Conservation (phyloP, 306 rosid genomes). For the Heteromeles arbutifolia region DNA sequence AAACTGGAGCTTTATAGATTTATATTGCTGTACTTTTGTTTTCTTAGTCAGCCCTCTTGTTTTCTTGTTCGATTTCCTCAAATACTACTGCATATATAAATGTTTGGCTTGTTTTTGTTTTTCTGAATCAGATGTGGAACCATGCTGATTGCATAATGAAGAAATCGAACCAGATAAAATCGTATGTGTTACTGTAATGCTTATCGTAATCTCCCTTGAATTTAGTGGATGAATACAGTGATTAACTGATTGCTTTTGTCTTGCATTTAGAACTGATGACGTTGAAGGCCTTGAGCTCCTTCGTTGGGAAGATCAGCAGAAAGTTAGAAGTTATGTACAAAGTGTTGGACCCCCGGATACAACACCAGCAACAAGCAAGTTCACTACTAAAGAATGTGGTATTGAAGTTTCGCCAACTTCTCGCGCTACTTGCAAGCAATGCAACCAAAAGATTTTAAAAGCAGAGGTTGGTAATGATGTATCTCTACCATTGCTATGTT, state of each 20-base stretch:
- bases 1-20: background rate
- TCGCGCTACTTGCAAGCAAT: conserved; percentile 73
- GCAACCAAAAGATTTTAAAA: conserved; percentile 67
- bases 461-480: conserved; percentile 54
- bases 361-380: conserved; percentile 16
- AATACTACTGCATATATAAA: background rate
- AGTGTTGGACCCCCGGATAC: conserved; percentile 21
- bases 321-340: conserved; percentile 67
- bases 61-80: background rate
- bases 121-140: conserved; percentile 80
- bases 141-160: conserved; percentile 73
- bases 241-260: conserved; percentile 6
- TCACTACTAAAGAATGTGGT: conserved; percentile 28
- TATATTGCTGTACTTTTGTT: background rate
- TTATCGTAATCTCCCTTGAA: conserved; percentile 3
- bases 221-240: conserved; percentile 12
- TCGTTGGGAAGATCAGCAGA: conserved; percentile 96
- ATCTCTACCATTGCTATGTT: background rate
- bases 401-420: conserved; percentile 77
- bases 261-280: conserved; percentile 58
- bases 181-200: conserved; percentile 39
- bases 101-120: background rate
- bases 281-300: conserved; percentile 79
- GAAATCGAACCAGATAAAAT: conserved; percentile 84
- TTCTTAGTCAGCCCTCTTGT: background rate